phyloP scores from a whole-genome alignment of 768 basidiomycete species.

The Lentinula edodes region DNA sequence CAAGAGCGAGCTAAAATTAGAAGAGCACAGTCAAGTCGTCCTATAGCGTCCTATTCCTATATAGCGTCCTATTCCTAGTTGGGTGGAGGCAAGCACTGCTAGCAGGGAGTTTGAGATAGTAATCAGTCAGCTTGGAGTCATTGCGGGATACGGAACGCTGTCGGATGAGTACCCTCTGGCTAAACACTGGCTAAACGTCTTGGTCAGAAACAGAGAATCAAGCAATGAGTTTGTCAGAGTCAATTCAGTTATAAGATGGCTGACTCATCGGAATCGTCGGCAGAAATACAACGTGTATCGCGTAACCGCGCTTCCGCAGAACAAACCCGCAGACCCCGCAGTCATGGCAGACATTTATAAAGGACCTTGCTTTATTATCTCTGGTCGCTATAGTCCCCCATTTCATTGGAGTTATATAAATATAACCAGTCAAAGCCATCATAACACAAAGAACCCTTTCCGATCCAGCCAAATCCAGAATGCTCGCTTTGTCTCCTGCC shows the following conservation, averaged over 20 bases:
- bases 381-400: neutral
- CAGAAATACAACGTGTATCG: neutral
- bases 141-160: neutral
- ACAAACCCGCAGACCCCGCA: neutral
- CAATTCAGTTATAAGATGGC: neutral
- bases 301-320: neutral
- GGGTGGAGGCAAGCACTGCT: too few relatives aligned
- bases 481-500: conserved; percentile 3
- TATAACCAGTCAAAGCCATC: neutral
- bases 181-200: neutral
- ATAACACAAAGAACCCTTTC: neutral
- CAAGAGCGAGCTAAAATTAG: too few relatives aligned
- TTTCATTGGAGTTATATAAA: neutral
- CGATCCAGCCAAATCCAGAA: neutral
- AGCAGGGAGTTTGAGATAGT: neutral
- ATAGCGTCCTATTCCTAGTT: too few relatives aligned
- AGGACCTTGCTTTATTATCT: neutral
- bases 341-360: neutral
- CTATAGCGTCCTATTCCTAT: too few relatives aligned
- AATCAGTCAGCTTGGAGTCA: neutral
- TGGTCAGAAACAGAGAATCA: neutral
- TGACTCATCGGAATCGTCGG: neutral
- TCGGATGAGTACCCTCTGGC: neutral
- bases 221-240: neutral
- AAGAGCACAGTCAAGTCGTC: too few relatives aligned